These are phyloP conservation scores for Edaphochlamys debaryana DNA, from an alignment of 139 green algal species.

Conservation along the genomic window DNA sequence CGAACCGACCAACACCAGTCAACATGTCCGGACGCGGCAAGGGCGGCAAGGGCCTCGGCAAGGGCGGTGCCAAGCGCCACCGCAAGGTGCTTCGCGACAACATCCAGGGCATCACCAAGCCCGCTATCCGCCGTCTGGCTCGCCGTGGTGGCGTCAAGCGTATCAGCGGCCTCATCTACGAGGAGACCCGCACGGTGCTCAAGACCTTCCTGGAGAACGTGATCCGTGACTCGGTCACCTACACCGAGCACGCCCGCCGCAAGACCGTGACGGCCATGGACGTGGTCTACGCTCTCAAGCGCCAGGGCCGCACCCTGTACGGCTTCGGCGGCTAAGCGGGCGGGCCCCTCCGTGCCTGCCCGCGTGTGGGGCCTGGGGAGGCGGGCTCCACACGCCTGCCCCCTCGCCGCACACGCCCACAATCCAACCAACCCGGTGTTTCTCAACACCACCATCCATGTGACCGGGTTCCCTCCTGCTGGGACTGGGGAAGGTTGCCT, in stretches of 20 bases:
- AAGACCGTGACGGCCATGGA: conserved; percentile 98
- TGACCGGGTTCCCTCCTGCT: no score
- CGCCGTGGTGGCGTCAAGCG: conserved; percentile 85
- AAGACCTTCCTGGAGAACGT: conserved; percentile 95
- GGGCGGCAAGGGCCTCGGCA: conserved; percentile 92
- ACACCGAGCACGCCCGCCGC: conserved; percentile 96
- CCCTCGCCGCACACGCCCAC: no score
- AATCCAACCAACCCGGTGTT: no score
- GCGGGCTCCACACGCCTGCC: no score
- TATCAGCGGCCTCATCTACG: conserved; percentile 91
- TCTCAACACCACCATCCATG: no score
- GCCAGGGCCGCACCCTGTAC: conserved; percentile 46
- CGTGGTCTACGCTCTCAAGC: conserved; percentile 91
- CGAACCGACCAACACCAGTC: no score
- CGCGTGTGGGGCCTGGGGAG: no score
- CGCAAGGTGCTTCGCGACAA: conserved; percentile 92
- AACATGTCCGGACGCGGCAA: conserved; percentile 68
- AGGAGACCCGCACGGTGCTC: conserved; percentile 88
- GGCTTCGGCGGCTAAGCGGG: conserved; percentile 44
- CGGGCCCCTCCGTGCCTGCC: no score
- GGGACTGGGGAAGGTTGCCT: no score
- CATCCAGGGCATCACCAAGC: conserved; percentile 97
- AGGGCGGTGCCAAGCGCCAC: conserved; percentile 91
- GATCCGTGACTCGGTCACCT: conserved; percentile 95
- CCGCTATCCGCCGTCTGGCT: conserved; percentile 86